These are phyloP conservation scores for Fonsecaea nubica DNA, from an alignment of 2,329 filamentous ascomycete genomes.

Conservation along the genomic window DNA sequence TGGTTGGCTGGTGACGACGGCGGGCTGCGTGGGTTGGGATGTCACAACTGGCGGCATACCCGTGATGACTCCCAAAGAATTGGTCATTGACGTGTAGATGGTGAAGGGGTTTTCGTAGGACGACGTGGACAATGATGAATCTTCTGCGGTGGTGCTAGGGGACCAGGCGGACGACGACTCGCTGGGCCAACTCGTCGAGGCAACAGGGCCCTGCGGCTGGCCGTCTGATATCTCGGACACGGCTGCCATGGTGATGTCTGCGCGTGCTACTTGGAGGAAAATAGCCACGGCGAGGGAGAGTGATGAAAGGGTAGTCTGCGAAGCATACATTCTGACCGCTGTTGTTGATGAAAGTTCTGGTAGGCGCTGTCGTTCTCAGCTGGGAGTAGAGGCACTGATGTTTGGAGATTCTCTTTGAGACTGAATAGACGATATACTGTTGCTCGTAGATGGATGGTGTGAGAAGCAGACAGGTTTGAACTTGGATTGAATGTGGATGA, in stretches of 20 bases:
- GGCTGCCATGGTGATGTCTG: slow-evolving; percentile 14
- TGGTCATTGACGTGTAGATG: slow-evolving; percentile 55
- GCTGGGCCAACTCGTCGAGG: slow-evolving; percentile 5
- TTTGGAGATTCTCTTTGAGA: not conserved
- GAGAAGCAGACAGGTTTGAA: not conserved
- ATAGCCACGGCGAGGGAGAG: slow-evolving; percentile 24
- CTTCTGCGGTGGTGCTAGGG: slow-evolving; percentile 4
- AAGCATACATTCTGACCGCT: slow-evolving; percentile 23
- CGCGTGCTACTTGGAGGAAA: slow-evolving; percentile 15
- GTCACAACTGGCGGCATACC: slow-evolving; percentile 52
- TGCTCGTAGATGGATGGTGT: not conserved
- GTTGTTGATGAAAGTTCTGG: slow-evolving; percentile 1
- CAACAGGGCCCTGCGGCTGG: slow-evolving; percentile 30
- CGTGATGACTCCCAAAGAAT: slow-evolving; percentile 58
- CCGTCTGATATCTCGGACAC: slow-evolving; percentile 34
- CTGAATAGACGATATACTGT: not conserved
- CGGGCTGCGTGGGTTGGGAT: slow-evolving; percentile 46
- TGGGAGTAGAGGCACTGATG: not conserved
- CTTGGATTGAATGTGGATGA: not conserved
- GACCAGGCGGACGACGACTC: slow-evolving; percentile 3
- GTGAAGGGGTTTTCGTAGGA: slow-evolving; percentile 53
- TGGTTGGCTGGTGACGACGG: slow-evolving; percentile 44
- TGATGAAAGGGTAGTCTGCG: slow-evolving; percentile 14
- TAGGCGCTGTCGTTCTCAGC: not conserved
- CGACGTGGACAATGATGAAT: slow-evolving; percentile 16